A percentile compares a stretch with the other conserved stretches of the same genome.
Conservation (phyloP, 495 filamentous ascomycete genomes). For the Neurospora sp. region DNA sequence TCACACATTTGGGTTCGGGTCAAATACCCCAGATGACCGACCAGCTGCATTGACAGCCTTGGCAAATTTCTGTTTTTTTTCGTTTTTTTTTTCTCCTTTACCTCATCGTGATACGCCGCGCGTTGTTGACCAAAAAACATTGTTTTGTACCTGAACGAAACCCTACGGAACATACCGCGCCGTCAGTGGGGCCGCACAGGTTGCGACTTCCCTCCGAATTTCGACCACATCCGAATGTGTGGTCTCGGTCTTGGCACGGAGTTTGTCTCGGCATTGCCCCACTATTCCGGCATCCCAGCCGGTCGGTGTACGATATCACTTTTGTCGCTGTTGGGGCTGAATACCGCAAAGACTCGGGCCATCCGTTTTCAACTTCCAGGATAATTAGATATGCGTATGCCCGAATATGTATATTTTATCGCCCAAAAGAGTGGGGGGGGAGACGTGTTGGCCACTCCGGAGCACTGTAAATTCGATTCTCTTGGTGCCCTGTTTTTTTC, state of each 20-base stretch:
- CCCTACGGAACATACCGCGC: neutral
- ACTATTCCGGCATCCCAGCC: neutral
- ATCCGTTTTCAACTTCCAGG: too few species aligned
- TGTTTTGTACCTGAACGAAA: too few species aligned
- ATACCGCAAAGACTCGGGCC: neutral
- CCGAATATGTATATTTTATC: too few species aligned
- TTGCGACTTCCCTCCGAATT: neutral
- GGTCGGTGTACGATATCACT: neutral
- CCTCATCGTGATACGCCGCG: too few species aligned
- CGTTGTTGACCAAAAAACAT: too few species aligned
- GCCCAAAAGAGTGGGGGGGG: too few species aligned
- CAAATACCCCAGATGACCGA: neutral
- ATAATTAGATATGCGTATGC: too few species aligned
- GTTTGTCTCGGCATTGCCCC: neutral
- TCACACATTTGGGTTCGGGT: neutral
- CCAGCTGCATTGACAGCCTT: neutral
- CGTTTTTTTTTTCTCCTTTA: too few species aligned
- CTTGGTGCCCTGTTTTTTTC: too few species aligned
- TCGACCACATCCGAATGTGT: neutral
- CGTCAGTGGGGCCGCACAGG: neutral
- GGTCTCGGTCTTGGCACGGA: neutral
- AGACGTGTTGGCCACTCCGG: too few species aligned
- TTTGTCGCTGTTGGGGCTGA: neutral
- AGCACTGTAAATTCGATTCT: too few species aligned
- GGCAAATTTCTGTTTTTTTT: neutral